phyloP scores from a whole-genome alignment of 2,329 filamentous ascomycete species.

The Cadophora gregata region DNA sequence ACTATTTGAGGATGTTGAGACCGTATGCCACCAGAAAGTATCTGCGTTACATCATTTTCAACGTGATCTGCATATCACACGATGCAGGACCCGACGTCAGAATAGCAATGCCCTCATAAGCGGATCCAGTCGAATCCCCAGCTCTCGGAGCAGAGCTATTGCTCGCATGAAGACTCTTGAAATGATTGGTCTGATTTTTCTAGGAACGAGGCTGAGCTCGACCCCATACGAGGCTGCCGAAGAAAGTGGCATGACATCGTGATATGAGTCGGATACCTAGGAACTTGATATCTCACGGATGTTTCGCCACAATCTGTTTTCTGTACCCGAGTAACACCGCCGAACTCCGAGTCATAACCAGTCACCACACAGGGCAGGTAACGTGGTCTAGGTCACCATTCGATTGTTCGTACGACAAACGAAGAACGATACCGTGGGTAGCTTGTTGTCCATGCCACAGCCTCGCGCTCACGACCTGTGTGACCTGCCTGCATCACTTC shows the following conservation, averaged over 20 bases:
- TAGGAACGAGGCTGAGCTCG: not conserved
- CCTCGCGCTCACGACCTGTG: slow-evolving; percentile 17
- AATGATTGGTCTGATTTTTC: not conserved
- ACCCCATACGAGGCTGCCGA: slow-evolving; percentile 19
- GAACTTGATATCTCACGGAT: not conserved
- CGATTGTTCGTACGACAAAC: slow-evolving; percentile 18
- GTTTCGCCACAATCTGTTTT: slow-evolving; percentile 7
- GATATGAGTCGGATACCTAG: slow-evolving; percentile 1
- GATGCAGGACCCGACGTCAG: not conserved
- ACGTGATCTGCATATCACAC: not conserved
- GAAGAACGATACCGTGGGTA: slow-evolving; percentile 2
- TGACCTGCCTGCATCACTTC: slow-evolving; percentile 16
- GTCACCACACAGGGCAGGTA: slow-evolving; percentile 2
- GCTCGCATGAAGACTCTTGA: not conserved
- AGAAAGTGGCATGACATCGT: slow-evolving; percentile 23
- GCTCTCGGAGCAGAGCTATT: not conserved
- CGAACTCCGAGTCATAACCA: slow-evolving; percentile 13
- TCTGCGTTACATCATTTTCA: not conserved
- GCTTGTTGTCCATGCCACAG: slow-evolving; percentile 7
- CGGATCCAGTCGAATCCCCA: not conserved
- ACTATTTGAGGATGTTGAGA: not conserved
- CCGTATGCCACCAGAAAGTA: not conserved
- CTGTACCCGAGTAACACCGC: slow-evolving; percentile 8
- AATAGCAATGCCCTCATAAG: not conserved
- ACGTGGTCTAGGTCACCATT: slow-evolving; percentile 11